Conservation (phyloP, 768 basidiomycete genomes). For the Mycena belliarum region DNA sequence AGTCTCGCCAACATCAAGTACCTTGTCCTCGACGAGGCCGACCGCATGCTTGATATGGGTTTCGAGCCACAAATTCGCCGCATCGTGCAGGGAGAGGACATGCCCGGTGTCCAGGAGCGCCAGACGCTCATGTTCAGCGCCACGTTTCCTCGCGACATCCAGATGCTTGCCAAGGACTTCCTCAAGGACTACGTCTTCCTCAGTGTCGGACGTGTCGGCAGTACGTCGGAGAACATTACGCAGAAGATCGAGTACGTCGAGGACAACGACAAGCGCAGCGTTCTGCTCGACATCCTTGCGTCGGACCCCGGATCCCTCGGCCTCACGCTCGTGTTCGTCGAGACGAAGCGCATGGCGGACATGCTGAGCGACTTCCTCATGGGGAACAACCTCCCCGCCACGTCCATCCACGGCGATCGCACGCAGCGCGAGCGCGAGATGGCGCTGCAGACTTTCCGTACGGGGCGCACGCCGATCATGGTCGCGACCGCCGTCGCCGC, state of each 20-base stretch:
- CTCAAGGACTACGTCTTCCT: slow-evolving; percentile 99
- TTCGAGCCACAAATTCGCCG: slow-evolving; percentile 99
- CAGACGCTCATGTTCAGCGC: slow-evolving; percentile 99
- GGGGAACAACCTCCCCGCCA: slow-evolving; percentile 79
- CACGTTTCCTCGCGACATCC: slow-evolving; percentile 98
- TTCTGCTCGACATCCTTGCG: slow-evolving; percentile 89
- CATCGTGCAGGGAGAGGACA: slow-evolving; percentile 97
- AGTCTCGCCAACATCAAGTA: slow-evolving; percentile 95
- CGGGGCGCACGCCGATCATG: slow-evolving; percentile 91
- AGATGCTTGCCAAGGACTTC: slow-evolving; percentile 94
- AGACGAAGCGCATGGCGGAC: slow-evolving; percentile 99
- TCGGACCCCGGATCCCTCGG: slow-evolving; percentile 65
- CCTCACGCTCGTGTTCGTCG: slow-evolving; percentile 94
- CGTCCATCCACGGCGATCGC: slow-evolving; percentile 97
- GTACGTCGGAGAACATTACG: slow-evolving; percentile 98
- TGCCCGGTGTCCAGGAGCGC: slow-evolving; percentile 89
- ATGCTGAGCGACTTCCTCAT: slow-evolving; percentile 96
- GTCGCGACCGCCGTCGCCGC: slow-evolving; percentile 99
- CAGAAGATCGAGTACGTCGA: slow-evolving; percentile 99
- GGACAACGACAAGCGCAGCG: slow-evolving; percentile 94
- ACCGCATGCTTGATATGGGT: slow-evolving; percentile 99
- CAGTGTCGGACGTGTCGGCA: slow-evolving; percentile 96
- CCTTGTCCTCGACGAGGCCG: slow-evolving; percentile 98
- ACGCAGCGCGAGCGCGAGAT: slow-evolving; percentile 96
- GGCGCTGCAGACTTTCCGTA: slow-evolving; percentile 94